Conservation (phyloP, 2,329 filamentous ascomycete genomes). For the Neofusicoccum sp. region DNA sequence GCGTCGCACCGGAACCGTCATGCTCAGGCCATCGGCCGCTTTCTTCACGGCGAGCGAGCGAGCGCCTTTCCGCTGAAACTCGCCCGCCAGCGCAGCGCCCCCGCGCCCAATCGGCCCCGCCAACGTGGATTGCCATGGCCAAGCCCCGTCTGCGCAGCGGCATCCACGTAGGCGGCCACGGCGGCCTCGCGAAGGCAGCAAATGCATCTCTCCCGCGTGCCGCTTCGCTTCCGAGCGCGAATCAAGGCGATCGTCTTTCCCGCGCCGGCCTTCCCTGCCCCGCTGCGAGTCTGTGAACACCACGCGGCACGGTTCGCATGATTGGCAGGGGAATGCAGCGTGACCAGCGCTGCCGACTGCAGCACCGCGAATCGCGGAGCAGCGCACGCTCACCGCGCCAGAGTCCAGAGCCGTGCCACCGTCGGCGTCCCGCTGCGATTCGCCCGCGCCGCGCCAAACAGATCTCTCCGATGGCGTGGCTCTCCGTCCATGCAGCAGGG, state of each 20-base stretch:
- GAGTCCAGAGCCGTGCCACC: not conserved
- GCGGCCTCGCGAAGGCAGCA: slow-evolving; percentile 5
- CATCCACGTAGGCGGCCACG: not conserved
- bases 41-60: not conserved
- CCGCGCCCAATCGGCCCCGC: not conserved
- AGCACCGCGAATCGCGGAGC: slow-evolving; percentile 13
- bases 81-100: not conserved
- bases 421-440: not conserved
- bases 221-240: slow-evolving; percentile 15
- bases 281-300: slow-evolving; percentile 11
- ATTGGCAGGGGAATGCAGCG: slow-evolving; percentile 18
- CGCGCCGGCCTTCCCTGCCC: slow-evolving; percentile 9
- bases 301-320: slow-evolving; percentile 15
- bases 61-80: not conserved
- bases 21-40: not conserved
- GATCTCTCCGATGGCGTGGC: slow-evolving; percentile 18
- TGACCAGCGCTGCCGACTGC: not conserved
- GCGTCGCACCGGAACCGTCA: not conserved
- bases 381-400: not conserved
- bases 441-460: slow-evolving; percentile 1
- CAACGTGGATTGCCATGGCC: not conserved
- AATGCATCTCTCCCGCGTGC: not conserved
- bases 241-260: slow-evolving; percentile 16
- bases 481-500: slow-evolving; percentile 13
- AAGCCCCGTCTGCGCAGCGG: not conserved